phyloP scores from a whole-genome alignment of 108 stramenopile genomes.

The Licmophora abbreviata region DNA sequence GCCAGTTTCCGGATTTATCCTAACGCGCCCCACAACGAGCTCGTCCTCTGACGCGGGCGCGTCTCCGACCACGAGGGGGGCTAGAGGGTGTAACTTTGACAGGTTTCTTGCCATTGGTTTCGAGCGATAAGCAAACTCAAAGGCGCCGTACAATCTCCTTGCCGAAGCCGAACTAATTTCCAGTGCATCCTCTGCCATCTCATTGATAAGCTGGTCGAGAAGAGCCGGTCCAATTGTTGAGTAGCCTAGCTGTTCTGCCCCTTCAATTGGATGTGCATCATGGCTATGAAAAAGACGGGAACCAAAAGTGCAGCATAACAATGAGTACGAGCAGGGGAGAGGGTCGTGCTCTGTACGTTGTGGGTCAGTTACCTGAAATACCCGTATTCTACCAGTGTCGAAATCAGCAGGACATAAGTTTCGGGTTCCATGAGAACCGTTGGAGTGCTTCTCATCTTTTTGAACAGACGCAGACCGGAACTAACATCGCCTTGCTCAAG shows the following conservation, averaged over 20 bases:
- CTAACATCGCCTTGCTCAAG: slow-evolving; percentile 44
- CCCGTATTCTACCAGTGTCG: slow-evolving; percentile 60
- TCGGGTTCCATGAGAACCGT: slow-evolving; percentile 57
- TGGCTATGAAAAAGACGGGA: slow-evolving; percentile 1
- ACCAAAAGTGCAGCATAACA: slow-evolving; percentile 1
- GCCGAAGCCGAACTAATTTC: slow-evolving; percentile 74
- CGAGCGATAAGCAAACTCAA: slow-evolving; percentile 37
- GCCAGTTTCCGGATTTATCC: slow-evolving; percentile 44
- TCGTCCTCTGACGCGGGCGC: slow-evolving; percentile 40
- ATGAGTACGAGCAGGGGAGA: neutral
- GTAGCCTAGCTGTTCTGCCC: slow-evolving; percentile 38
- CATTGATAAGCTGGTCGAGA: slow-evolving; percentile 58
- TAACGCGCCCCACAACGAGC: slow-evolving; percentile 47
- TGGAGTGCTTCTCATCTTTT: slow-evolving; percentile 40
- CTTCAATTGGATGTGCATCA: slow-evolving; percentile 38
- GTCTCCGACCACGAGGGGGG: slow-evolving; percentile 30
- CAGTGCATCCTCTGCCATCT: slow-evolving; percentile 62
- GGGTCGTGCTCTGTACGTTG: neutral
- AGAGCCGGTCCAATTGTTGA: slow-evolving; percentile 39
- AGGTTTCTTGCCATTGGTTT: slow-evolving; percentile 12
- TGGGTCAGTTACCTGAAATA: slow-evolving; percentile 32
- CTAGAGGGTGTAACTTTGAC: slow-evolving; percentile 41
- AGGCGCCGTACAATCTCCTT: slow-evolving; percentile 60
- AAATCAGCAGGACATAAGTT: slow-evolving; percentile 57
- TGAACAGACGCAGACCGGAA: slow-evolving; percentile 50